Conservation (phyloP, 352 stramenopile species). For the Blastocystis sp. region DNA sequence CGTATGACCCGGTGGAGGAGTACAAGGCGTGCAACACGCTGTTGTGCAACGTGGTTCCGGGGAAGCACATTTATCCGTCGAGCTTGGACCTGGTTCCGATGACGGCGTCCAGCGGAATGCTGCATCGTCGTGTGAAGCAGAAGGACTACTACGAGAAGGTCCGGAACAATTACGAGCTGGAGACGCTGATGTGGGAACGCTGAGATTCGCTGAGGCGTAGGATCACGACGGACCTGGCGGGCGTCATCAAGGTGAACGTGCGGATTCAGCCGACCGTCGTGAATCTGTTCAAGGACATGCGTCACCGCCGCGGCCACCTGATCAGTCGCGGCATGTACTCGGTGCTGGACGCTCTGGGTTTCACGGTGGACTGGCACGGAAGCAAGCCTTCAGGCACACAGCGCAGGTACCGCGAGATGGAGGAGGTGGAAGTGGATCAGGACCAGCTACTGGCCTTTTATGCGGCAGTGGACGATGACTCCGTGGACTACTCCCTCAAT, state of each 20-base stretch:
- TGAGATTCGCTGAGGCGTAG: background rate
- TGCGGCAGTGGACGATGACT: background rate
- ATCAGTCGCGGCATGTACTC: background rate
- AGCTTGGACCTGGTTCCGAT: background rate
- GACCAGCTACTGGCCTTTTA: background rate
- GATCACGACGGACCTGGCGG: slow-evolving; percentile 2
- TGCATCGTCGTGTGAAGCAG: background rate
- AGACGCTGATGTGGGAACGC: background rate
- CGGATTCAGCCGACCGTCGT: slow-evolving; percentile 9
- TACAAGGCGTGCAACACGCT: slow-evolving; percentile 12
- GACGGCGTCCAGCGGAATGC: background rate
- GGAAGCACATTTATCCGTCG: background rate
- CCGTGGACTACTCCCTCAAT: background rate
- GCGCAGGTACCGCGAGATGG: background rate
- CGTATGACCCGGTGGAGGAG: slow-evolving; percentile 9
- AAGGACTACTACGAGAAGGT: background rate
- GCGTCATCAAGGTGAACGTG: background rate
- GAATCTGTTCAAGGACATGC: background rate
- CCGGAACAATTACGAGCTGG: background rate
- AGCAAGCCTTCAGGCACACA: background rate
- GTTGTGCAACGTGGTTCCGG: background rate
- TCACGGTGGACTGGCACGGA: slow-evolving; percentile 15
- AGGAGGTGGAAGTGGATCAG: slow-evolving; percentile 7
- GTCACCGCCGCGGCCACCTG: background rate
- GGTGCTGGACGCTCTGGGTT: background rate